Evolutionary conservation across 331 rosid genomes (phyloP).

Genomic region (Spiraea crenata): DNA sequence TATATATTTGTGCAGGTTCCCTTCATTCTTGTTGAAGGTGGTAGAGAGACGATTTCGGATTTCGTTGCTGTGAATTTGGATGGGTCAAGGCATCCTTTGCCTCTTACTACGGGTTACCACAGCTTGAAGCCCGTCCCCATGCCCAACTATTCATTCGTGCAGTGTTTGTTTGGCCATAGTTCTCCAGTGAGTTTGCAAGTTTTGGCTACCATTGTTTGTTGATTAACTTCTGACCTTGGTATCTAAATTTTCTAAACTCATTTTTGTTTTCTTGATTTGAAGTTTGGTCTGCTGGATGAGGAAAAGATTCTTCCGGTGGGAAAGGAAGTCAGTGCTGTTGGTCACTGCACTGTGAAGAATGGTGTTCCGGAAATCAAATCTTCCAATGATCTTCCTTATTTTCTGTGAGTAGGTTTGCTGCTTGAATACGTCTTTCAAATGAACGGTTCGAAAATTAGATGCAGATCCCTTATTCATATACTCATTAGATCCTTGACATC

Average conservation of each 20-base stretch:
- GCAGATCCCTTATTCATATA: no score
- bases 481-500: no score
- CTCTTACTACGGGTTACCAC: conserved; percentile 74
- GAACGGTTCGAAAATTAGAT: no score
- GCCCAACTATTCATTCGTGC: conserved; percentile 72
- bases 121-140: conserved; percentile 60
- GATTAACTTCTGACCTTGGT: not conserved
- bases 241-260: not conserved
- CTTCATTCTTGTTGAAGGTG: conserved; percentile 69
- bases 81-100: conserved; percentile 70
- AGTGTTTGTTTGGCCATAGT: conserved; percentile 70
- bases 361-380: conserved; percentile 76
- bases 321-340: conserved; percentile 76
- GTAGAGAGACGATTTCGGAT: conserved; percentile 31
- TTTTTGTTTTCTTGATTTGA: conserved; percentile 29
- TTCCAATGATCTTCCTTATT: conserved; percentile 78
- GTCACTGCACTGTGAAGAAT: conserved; percentile 53
- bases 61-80: conserved; percentile 61
- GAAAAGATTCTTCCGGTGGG: conserved; percentile 92
- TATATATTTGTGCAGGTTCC: conserved; percentile 52
- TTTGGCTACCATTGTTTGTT: not conserved
- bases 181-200: conserved; percentile 63
- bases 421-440: not conserved
- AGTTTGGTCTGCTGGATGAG: conserved; percentile 88
- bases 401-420: conserved; percentile 52